Base-by-base conservation (phyloP, 495 filamentous ascomycete genomes). In the Xylaria flabelliformis region DNA sequence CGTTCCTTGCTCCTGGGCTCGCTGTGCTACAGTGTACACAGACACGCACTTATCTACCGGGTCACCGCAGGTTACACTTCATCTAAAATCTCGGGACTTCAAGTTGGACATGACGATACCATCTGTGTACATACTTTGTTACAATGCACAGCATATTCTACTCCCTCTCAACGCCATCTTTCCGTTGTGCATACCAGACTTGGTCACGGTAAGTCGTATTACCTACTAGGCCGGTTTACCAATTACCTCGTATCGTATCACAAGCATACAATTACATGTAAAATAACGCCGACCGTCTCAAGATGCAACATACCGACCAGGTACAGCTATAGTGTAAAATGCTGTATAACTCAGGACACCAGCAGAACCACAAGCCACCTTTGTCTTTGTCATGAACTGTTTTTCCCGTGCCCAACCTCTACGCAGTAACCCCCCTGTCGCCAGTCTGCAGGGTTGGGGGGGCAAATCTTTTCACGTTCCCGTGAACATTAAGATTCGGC, bases 31-130 rank as follows among this genome's bases (percentile, higher is more conserved):
- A 13, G 32, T 44, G 19, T 17, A 17, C 4, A 8, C 3, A 44
- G 13, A 17, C 34, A 36, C 34, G 4, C 19, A 39, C 56, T 10
- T 13, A 42, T 42, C 26, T 32, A 39, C 58, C 58, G 34, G 34
- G 34, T 61, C 58, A 39, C 58, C 2, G 58, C 58, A 65, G 63
- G 64, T 67, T 36, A 17, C 64, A 53, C 48, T 48, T 67, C 64
- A 55, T 67, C 48, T 51, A 48, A 41, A 55, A 39, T 39, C 6
- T 55, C 48, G 46, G 64, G 64, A 51, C 17, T 19, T 53, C 19
- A 29, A 21, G 44, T 67, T 19, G 44, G 48, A 67, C 64, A 53
- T 67, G 64, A 24, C 26, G 26, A 50, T 64, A 4, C 21, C 8
- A 4, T 24, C 29, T 39, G 13, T 6, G 21, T 24, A 13, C 51